phyloP scores from a whole-genome alignment of 2,329 filamentous ascomycete species.

The Fusarium udum region DNA sequence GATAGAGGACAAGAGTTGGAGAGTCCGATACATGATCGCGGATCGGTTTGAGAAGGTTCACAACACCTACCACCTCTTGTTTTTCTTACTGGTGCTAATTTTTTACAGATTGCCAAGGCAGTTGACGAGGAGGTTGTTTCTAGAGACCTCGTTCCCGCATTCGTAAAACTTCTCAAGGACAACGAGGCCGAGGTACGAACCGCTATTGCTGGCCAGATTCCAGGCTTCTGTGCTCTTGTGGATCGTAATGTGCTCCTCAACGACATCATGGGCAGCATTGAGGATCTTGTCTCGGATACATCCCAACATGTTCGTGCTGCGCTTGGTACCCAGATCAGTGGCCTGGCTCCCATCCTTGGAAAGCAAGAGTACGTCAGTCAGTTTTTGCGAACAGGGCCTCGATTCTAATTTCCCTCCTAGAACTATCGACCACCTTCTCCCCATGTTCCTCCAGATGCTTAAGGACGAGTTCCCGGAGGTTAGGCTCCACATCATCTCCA shows the following conservation, averaged over 20 bases:
- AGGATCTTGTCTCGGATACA: conserved; percentile 93
- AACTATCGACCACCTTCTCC: conserved; percentile 94
- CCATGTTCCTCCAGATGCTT: conserved; percentile 99
- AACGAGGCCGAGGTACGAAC: conserved; percentile 97
- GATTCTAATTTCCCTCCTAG: conserved; percentile 54
- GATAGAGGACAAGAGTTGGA: conserved; percentile 99
- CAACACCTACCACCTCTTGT: not conserved
- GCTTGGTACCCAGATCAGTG: conserved; percentile 95
- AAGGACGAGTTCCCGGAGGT: conserved; percentile 99
- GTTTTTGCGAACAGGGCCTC: not conserved
- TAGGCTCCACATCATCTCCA: conserved; percentile 98
- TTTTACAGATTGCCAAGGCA: conserved; percentile 87
- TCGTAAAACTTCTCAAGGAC: conserved; percentile 97
- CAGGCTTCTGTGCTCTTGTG: conserved; percentile 91
- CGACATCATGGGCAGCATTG: conserved; percentile 95
- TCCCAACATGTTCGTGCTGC: conserved; percentile 97
- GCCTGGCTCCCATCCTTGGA: conserved; percentile 93
- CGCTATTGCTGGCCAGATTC: conserved; percentile 96
- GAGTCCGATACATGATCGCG: conserved; percentile 98
- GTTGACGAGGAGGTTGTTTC: conserved; percentile 97
- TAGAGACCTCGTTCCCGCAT: conserved; percentile 92
- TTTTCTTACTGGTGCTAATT: not conserved
- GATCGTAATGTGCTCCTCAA: conserved; percentile 88
- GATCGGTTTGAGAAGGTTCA: conserved; percentile 92
- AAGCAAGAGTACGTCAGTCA: conserved; percentile 83